phyloP scores from a whole-genome alignment of 257 asterid species.

The Leptodermis oblonga region DNA sequence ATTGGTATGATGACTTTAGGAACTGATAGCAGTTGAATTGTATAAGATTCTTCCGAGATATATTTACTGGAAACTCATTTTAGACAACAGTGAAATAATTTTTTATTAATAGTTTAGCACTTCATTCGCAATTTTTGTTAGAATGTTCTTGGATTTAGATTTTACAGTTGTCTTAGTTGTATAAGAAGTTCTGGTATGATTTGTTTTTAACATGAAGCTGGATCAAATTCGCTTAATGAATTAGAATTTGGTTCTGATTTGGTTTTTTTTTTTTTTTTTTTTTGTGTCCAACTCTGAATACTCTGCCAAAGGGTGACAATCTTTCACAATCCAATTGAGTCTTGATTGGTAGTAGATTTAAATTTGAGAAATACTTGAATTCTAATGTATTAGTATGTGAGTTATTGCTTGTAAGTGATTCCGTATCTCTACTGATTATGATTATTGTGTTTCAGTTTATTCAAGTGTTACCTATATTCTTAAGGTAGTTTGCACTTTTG shows the following conservation, averaged over 20 bases:
- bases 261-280: too few species aligned
- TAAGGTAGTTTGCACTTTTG: neutral
- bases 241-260: neutral
- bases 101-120: neutral
- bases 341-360: neutral
- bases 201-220: too few species aligned
- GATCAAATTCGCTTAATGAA: neutral
- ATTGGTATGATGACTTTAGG: neutral
- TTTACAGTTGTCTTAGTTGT: neutral
- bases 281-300: neutral
- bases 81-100: constrained; percentile 24
- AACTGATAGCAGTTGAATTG: constrained; percentile 12
- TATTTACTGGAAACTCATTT: constrained; percentile 22
- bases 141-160: neutral
- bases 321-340: too few species aligned
- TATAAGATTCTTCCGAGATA: constrained; percentile 23
- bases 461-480: neutral
- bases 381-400: neutral
- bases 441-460: neutral
- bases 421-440: too few species aligned
- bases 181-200: neutral
- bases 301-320: neutral
- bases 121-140: neutral
- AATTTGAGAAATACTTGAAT: neutral
- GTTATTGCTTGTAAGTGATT: neutral